These are phyloP conservation scores for Sporothrix luriei DNA, from an alignment of 2,329 filamentous ascomycete species.

Conservation along the genomic window DNA sequence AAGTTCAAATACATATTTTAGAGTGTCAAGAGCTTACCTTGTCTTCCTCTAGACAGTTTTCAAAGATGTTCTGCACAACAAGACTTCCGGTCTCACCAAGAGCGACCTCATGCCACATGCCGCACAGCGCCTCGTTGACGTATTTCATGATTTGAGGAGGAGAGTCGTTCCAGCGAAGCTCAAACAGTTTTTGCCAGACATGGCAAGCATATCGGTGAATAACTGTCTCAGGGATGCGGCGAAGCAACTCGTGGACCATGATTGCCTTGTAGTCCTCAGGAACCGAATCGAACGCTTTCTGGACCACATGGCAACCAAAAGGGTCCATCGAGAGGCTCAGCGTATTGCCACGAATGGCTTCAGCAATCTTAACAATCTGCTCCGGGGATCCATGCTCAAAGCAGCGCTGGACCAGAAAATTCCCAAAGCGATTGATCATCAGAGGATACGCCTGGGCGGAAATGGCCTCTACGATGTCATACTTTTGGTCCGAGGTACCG, in stretches of 20 bases:
- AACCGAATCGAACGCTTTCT: conserved; percentile 97
- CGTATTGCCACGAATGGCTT: conserved; percentile 91
- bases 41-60: conserved; percentile 97
- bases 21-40: conserved; percentile 64
- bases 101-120: conserved; percentile 99
- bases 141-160: conserved; percentile 98
- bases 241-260: conserved; percentile 97
- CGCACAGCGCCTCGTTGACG: conserved; percentile 90
- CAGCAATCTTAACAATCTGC: conserved; percentile 91
- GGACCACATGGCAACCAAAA: conserved; percentile 96
- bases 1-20: not conserved
- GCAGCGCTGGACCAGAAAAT: conserved; percentile 97
- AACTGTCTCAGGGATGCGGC: conserved; percentile 94
- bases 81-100: conserved; percentile 95
- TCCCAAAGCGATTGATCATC: conserved; percentile 98
- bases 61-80: conserved; percentile 99
- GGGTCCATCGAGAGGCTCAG: conserved; percentile 96
- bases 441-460: conserved; percentile 90
- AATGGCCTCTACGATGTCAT: conserved; percentile 94
- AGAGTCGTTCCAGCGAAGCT: conserved; percentile 91
- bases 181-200: conserved; percentile 99
- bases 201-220: conserved; percentile 98
- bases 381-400: conserved; percentile 97
- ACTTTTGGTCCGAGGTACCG: conserved; percentile 91
- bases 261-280: conserved; percentile 96